Evolutionary conservation across 1,284 basidiomycete species (phyloP).

Genomic region (Ustilago nuda): DNA sequence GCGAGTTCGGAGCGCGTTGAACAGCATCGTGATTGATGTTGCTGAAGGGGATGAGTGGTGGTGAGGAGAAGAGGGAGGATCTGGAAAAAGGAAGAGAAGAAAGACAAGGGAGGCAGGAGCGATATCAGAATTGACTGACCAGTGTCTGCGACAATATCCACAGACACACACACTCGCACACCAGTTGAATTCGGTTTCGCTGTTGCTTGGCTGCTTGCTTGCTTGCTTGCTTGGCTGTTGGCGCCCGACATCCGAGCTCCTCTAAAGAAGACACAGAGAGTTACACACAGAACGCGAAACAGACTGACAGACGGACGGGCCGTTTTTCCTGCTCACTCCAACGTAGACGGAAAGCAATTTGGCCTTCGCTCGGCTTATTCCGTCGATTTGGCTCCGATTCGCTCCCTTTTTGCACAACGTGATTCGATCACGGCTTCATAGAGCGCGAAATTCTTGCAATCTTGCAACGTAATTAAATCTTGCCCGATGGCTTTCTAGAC

Average conservation of each 20-base stretch:
- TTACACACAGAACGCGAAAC: constrained; percentile 1
- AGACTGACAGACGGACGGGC: constrained; percentile 12
- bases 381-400: constrained; percentile 20
- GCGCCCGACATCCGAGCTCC: constrained; percentile 16
- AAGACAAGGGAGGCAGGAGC: neutral
- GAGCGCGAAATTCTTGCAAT: neutral
- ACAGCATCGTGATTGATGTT: constrained; percentile 22
- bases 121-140: constrained; percentile 10
- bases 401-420: constrained; percentile 5
- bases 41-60: constrained; percentile 3
- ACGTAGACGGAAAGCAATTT: constrained; percentile 9
- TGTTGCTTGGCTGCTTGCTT: neutral
- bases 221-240: neutral
- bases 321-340: constrained; percentile 9
- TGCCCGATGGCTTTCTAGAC: constrained; percentile 15
- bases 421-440: constrained; percentile 28
- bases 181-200: neutral
- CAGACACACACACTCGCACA: constrained; percentile 1
- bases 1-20: constrained; percentile 60
- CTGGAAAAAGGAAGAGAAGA: neutral
- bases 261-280: neutral
- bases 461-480: neutral
- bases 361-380: constrained; percentile 25
- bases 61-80: constrained; percentile 1
- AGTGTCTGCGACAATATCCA: constrained; percentile 3